Conservation (phyloP, 2,329 filamentous ascomycete genomes). For the Aspergillus sp. region DNA sequence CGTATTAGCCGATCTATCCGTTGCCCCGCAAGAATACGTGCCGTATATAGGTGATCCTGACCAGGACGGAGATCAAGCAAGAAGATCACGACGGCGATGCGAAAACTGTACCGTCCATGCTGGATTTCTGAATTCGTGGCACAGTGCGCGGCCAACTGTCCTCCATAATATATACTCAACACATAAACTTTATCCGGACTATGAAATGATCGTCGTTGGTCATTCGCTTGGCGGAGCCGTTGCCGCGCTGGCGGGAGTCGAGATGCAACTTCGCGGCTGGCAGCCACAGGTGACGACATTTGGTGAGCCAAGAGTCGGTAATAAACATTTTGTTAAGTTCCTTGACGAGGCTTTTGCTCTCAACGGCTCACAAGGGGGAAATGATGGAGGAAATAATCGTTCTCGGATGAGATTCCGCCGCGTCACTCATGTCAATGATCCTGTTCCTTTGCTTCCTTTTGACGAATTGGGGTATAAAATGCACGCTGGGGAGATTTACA, state of each 20-base stretch:
- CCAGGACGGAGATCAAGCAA: conserved; percentile 29
- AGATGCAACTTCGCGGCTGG: conserved; percentile 71
- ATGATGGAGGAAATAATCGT: conserved; percentile 8
- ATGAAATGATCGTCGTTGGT: conserved; percentile 70
- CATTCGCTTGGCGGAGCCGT: conserved; percentile 92
- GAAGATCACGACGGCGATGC: conserved; percentile 53
- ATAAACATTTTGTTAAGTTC: conserved; percentile 45
- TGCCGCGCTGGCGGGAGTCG: conserved; percentile 75
- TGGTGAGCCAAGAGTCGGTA: conserved; percentile 67
- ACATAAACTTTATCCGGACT: conserved; percentile 55
- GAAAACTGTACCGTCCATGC: conserved; percentile 84
- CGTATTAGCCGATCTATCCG: conserved; percentile 81
- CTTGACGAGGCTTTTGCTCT: conserved; percentile 47
- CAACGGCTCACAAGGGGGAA: neutral
- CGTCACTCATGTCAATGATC: conserved; percentile 79
- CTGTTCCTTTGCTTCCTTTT: conserved; percentile 78
- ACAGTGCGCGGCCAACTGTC: conserved; percentile 60
- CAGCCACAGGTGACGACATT: conserved; percentile 77
- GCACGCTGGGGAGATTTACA: conserved; percentile 83
- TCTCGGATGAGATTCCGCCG: conserved; percentile 51
- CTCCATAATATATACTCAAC: conserved; percentile 58
- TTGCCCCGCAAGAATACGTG: conserved; percentile 79
- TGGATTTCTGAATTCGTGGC: conserved; percentile 83
- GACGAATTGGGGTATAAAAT: conserved; percentile 79
- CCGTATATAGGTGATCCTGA: conserved; percentile 61